Conservation (phyloP, 2,329 filamentous ascomycete genomes). For the Colletotrichum tanaceti region DNA sequence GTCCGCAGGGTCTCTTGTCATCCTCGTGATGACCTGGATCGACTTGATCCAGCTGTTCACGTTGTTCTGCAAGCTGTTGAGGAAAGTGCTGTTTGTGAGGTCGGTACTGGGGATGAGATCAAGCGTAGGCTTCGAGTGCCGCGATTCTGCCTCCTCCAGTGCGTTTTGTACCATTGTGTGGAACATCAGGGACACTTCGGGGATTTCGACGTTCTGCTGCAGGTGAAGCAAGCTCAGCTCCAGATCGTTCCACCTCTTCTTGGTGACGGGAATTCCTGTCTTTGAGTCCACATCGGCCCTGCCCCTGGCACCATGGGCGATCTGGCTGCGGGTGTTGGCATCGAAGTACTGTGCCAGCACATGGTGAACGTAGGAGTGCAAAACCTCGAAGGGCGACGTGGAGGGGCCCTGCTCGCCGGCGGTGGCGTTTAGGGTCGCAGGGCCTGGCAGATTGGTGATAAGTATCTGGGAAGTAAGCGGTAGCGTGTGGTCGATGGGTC, state of each 20-base stretch:
- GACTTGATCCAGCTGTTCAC: slow-evolving; percentile 99
- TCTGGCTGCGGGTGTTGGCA: slow-evolving; percentile 87
- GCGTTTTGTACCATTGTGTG: slow-evolving; percentile 90
- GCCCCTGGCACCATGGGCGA: slow-evolving; percentile 72
- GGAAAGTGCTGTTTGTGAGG: slow-evolving; percentile 89
- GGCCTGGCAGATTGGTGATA: slow-evolving; percentile 90
- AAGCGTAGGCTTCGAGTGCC: slow-evolving; percentile 75
- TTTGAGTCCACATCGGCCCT: slow-evolving; percentile 89
- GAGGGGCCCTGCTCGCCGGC: slow-evolving; percentile 77
- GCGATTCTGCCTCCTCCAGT: slow-evolving; percentile 79
- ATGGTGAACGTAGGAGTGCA: slow-evolving; percentile 92
- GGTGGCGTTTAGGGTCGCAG: slow-evolving; percentile 74
- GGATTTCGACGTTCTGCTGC: slow-evolving; percentile 98
- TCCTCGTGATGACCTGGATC: slow-evolving; percentile 95
- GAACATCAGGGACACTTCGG: slow-evolving; percentile 86
- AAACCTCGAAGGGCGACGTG: slow-evolving; percentile 87
- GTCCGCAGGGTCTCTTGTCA: slow-evolving; percentile 83
- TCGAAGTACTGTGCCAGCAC: slow-evolving; percentile 97
- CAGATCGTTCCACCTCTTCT: slow-evolving; percentile 95
- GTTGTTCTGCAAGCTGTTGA: slow-evolving; percentile 92
- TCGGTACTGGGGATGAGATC: slow-evolving; percentile 81
- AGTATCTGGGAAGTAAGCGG: slow-evolving; percentile 90
- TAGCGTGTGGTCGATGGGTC: slow-evolving; percentile 84
- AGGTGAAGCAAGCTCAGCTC: slow-evolving; percentile 90
- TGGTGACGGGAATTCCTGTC: slow-evolving; percentile 95